Percentiles rank a stretch among this genome's conserved stretches.
phyloP scores from a whole-genome alignment of 352 stramenopile species.

The Globisporangium apiculatum region DNA sequence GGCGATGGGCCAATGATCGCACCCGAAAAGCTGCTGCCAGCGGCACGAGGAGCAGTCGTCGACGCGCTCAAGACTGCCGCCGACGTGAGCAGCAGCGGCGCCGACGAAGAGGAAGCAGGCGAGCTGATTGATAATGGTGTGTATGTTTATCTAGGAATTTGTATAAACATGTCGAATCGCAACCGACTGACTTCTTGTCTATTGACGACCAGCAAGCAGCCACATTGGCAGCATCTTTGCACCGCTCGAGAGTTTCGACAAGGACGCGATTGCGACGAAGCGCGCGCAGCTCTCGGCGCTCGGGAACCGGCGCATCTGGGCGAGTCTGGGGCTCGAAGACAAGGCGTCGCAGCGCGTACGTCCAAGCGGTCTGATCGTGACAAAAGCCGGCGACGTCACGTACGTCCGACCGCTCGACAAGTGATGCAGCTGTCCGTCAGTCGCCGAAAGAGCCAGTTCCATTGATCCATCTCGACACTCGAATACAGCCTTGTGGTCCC shows the following conservation, averaged over 20 bases:
- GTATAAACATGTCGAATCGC: too few species aligned
- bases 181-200: background rate
- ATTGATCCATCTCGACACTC: background rate
- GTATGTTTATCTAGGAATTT: conserved; percentile 1
- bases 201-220: conserved; percentile 33
- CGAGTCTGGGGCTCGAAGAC: conserved; percentile 78
- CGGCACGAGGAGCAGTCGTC: conserved; percentile 15
- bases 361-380: conserved; percentile 56
- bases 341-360: conserved; percentile 44
- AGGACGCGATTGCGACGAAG: conserved; percentile 76
- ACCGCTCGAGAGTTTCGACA: conserved; percentile 69
- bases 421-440: conserved; percentile 6
- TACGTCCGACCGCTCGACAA: conserved; percentile 66
- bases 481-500: background rate
- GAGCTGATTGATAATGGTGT: conserved; percentile 59
- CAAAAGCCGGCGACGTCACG: conserved; percentile 62
- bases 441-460: too few species aligned
- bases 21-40: conserved; percentile 30
- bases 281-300: conserved; percentile 64
- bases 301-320: conserved; percentile 78
- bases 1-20: too few species aligned
- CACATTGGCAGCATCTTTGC: conserved; percentile 66
- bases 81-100: too few species aligned
- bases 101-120: conserved; percentile 61
- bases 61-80: conserved; percentile 30